Conservation (phyloP, 768 basidiomycete species). For the Agrocybe pediades region DNA sequence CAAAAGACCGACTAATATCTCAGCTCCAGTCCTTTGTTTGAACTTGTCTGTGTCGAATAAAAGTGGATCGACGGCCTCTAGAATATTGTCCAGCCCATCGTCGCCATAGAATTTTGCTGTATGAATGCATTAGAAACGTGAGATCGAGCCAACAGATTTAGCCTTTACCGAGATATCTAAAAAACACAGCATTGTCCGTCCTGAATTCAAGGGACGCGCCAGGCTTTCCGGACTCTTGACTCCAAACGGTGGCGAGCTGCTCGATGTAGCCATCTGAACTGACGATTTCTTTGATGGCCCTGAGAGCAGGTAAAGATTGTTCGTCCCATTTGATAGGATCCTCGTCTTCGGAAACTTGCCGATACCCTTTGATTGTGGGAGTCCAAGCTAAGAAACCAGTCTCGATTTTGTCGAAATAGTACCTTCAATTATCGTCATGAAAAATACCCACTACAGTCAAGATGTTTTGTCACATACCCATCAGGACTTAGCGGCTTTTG, state of each 20-base stretch:
- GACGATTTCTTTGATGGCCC: conserved; percentile 50
- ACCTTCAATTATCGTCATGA: conserved; percentile 28
- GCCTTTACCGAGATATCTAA: conserved; percentile 40
- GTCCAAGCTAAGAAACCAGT: conserved; percentile 84
- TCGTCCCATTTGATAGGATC: conserved; percentile 54
- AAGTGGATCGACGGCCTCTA: conserved; percentile 60
- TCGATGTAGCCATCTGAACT: conserved; percentile 58
- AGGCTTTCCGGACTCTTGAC: conserved; percentile 75
- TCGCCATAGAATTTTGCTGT: conserved; percentile 70
- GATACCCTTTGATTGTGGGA: conserved; percentile 62
- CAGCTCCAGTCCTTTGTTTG: conserved; percentile 78
- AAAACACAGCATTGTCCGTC: conserved; percentile 43
- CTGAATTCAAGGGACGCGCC: conserved; percentile 57
- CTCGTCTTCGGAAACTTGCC: conserved; percentile 34
- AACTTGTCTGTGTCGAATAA: conserved; percentile 73
- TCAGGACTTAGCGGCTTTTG: conserved; percentile 37
- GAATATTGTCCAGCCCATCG: conserved; percentile 50
- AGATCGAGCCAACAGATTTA: neutral
- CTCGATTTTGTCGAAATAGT: conserved; percentile 71
- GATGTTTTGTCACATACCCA: conserved; percentile 28
- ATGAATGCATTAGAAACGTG: neutral
- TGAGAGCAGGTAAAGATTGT: conserved; percentile 49
- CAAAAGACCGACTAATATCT: conserved; percentile 69
- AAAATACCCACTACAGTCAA: conserved; percentile 5
- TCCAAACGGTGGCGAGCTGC: conserved; percentile 66